Conservation (phyloP, 163 green algal genomes). For the Scenedesmus sp. region DNA sequence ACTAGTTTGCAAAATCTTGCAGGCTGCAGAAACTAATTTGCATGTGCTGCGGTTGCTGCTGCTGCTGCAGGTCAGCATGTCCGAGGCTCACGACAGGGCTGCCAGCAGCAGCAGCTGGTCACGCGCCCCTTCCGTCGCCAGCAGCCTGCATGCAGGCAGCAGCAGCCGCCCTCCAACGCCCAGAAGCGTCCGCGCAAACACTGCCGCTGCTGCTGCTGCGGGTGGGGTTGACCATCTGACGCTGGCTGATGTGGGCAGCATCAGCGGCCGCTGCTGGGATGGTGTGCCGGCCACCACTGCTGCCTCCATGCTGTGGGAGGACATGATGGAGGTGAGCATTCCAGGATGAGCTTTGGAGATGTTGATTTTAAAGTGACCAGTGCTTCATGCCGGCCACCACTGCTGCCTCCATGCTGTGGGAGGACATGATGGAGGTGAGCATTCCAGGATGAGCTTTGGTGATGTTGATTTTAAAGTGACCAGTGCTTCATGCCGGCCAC, state of each 20-base stretch:
- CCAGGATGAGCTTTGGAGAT: too few relatives aligned
- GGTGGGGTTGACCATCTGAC: background rate
- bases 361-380: too few relatives aligned
- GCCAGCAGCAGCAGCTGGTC: background rate
- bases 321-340: background rate
- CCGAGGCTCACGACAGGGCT: background rate
- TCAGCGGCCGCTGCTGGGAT: background rate
- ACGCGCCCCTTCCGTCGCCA: background rate
- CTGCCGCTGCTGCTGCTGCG: background rate
- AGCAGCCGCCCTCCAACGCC: background rate
- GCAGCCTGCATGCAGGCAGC: background rate
- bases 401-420: constrained; percentile 30
- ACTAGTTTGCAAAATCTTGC: background rate
- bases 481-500: background rate
- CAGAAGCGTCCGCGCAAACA: background rate
- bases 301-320: constrained; percentile 32
- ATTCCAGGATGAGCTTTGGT: too few relatives aligned
- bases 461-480: too few relatives aligned
- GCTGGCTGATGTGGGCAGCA: background rate
- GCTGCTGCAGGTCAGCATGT: background rate
- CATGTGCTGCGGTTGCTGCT: background rate
- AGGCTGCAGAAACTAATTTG: background rate
- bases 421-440: background rate
- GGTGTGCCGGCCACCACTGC: constrained; percentile 2
- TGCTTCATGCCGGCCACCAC: background rate